These are phyloP conservation scores for Eremothecium gossypii DNA, from an alignment of 1,139 yeast species.

Conservation along the genomic window DNA sequence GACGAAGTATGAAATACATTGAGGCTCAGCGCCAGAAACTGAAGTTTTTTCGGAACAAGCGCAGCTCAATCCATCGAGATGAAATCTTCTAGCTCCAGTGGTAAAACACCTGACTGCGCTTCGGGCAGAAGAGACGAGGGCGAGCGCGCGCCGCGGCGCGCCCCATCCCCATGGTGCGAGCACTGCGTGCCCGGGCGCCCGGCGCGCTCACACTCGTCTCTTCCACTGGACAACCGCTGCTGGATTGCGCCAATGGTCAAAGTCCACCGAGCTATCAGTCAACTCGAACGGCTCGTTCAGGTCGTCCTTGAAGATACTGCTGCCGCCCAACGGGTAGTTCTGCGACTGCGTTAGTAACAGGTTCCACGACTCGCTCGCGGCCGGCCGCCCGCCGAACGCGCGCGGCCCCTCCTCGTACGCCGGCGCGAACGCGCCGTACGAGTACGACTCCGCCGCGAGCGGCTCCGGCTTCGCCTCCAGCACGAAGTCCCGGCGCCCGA, in stretches of 20 bases:
- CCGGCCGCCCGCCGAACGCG: not conserved
- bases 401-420: conserved; percentile 2
- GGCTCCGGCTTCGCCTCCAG: conserved; percentile 1
- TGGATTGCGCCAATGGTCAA: conserved; percentile 38
- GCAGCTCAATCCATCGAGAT: conserved; percentile 10
- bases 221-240: conserved; percentile 29
- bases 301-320: not conserved
- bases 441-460: conserved; percentile 1
- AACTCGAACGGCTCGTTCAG: conserved; percentile 6
- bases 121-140: conserved; percentile 18
- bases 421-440: conserved; percentile 2
- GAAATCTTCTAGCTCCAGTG: conserved; percentile 22
- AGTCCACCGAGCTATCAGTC: conserved; percentile 23
- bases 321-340: not conserved
- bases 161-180: not conserved
- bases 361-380: conserved; percentile 11
- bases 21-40: not conserved
- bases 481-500: not conserved
- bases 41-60: not conserved
- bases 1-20: not conserved
- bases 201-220: not conserved
- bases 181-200: not conserved
- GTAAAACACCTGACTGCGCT: conserved; percentile 28
- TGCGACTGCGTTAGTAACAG: conserved; percentile 10
- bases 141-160: not conserved